Evolutionary conservation across 495 filamentous ascomycete species (phyloP).

Genomic region (Podospora comata): DNA sequence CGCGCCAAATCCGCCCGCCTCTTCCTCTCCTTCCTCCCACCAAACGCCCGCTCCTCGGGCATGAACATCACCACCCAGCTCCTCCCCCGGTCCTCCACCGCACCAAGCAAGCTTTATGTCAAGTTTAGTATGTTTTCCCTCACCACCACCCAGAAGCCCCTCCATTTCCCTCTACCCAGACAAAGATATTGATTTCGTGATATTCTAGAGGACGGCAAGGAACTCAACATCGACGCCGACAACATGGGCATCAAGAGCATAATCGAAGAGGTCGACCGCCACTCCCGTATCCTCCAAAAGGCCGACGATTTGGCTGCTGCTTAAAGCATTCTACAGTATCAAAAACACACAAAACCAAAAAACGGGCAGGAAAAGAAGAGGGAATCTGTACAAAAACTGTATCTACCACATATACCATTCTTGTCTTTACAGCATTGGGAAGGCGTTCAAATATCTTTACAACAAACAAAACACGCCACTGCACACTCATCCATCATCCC

Average conservation of each 20-base stretch:
- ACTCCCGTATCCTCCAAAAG: slow-evolving; percentile 75
- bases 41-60: slow-evolving; percentile 61
- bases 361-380: background rate
- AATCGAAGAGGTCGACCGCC: slow-evolving; percentile 82
- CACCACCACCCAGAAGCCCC: background rate
- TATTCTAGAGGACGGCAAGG: slow-evolving; percentile 72
- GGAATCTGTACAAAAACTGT: background rate
- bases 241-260: slow-evolving; percentile 82
- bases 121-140: slow-evolving; percentile 59
- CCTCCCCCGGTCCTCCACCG: slow-evolving; percentile 62
- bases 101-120: slow-evolving; percentile 61
- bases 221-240: slow-evolving; percentile 65
- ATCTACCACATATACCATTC: slow-evolving; percentile 5
- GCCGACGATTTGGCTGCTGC: slow-evolving; percentile 73
- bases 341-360: background rate
- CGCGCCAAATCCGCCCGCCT: slow-evolving; percentile 74
- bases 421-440: slow-evolving; percentile 16
- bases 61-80: slow-evolving; percentile 80
- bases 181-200: too few relatives aligned
- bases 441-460: slow-evolving; percentile 13
- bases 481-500: background rate
- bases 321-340: slow-evolving; percentile 11
- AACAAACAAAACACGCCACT: slow-evolving; percentile 4
- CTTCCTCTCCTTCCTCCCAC: slow-evolving; percentile 84
- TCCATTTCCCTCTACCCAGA: background rate